These are phyloP conservation scores for Hymenoscyphus fructigenus DNA, from an alignment of 2,329 filamentous ascomycete genomes.

Conservation along the genomic window DNA sequence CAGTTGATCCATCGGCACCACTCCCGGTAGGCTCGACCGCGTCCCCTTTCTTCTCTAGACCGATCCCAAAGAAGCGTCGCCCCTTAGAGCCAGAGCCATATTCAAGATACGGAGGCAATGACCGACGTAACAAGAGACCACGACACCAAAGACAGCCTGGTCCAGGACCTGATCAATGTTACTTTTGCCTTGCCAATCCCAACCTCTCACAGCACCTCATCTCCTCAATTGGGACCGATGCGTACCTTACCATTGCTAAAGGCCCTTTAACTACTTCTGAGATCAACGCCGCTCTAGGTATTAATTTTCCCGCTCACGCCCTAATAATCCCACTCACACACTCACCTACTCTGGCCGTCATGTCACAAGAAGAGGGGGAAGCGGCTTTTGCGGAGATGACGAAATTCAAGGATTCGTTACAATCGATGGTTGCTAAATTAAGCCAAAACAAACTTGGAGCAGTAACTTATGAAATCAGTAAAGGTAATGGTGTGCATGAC, in stretches of 20 bases:
- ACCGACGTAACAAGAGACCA: conserved; percentile 45
- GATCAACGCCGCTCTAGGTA: conserved; percentile 63
- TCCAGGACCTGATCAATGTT: conserved; percentile 77
- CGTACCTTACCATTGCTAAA: conserved; percentile 89
- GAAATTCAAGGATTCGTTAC: conserved; percentile 72
- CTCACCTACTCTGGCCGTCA: conserved; percentile 68
- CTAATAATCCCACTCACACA: conserved; percentile 90
- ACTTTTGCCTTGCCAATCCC: conserved; percentile 91
- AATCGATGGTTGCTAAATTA: conserved; percentile 70
- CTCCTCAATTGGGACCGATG: conserved; percentile 81
- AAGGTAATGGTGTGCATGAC: conserved; percentile 75
- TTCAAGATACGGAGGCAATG: conserved; percentile 52
- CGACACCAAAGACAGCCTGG: conserved; percentile 53
- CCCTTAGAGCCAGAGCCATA: conserved; percentile 48
- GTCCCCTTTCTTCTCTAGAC: conserved; percentile 63
- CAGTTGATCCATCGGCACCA: conserved; percentile 56
- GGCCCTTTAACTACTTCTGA: conserved; percentile 74
- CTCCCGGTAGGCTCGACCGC: conserved; percentile 71
- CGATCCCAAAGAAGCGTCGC: conserved; percentile 57
- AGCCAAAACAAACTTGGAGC: conserved; percentile 64
- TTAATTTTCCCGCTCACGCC: conserved; percentile 80
- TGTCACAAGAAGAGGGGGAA: conserved; percentile 56
- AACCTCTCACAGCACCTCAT: conserved; percentile 84
- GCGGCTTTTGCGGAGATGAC: conserved; percentile 78
- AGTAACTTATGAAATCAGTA: conserved; percentile 91